Conservation (phyloP, 768 basidiomycete genomes). For the Boletales sp. region DNA sequence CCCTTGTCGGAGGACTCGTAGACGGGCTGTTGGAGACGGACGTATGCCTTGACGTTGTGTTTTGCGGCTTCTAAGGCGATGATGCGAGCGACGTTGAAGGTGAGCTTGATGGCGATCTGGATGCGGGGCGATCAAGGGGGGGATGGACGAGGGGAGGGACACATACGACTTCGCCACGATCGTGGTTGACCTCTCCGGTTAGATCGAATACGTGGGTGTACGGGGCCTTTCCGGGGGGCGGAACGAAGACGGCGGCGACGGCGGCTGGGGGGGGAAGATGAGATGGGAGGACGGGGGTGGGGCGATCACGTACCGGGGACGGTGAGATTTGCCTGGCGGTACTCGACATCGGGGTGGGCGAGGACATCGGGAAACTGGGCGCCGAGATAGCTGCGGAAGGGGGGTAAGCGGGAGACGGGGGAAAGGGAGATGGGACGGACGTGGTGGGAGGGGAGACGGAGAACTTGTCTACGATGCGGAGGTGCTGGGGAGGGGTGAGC, state of each 20-base stretch:
- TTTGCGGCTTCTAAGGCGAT: constrained; percentile 78
- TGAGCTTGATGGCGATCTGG: constrained; percentile 77
- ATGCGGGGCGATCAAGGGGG: constrained; percentile 5
- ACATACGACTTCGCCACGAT: constrained; percentile 71
- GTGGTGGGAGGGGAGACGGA: constrained; percentile 73
- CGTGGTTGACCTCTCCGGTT: constrained; percentile 74
- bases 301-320: constrained; percentile 50
- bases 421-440: constrained; percentile 36
- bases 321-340: constrained; percentile 78
- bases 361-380: constrained; percentile 69
- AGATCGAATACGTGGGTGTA: constrained; percentile 85
- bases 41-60: constrained; percentile 73
- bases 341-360: constrained; percentile 68
- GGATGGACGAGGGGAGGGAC: neutral
- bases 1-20: constrained; percentile 73
- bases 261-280: constrained; percentile 42
- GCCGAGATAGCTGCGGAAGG: constrained; percentile 63
- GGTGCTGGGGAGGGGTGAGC: constrained; percentile 40
- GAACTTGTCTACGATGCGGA: constrained; percentile 73
- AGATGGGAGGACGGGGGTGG: constrained; percentile 10
- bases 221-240: constrained; percentile 61
- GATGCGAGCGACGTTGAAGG: constrained; percentile 62
- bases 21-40: constrained; percentile 74
- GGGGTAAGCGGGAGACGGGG: constrained; percentile 4
- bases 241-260: constrained; percentile 67